Base-by-base conservation (phyloP, 352 stramenopile genomes). In the Phytopythium chamaehyphon region DNA sequence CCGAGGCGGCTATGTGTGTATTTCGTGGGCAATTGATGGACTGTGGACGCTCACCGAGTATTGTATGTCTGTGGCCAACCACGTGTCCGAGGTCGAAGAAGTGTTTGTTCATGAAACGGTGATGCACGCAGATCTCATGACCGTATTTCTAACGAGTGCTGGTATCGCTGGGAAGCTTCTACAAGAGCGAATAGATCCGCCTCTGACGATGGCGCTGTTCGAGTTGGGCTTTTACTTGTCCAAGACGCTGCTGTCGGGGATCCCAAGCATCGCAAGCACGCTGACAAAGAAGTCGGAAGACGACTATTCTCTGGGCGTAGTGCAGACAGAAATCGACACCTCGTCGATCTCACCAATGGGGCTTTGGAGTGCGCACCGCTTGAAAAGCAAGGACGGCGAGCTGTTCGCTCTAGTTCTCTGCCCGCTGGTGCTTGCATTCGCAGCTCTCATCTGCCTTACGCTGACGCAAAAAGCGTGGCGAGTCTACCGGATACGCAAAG, bases 1-100 rank as follows among this genome's bases (percentile, higher is more conserved):
- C 1, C 57, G 71, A 16, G 61, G 65, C 9, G 42, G 65, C 0
- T 51, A 75, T 15, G 61, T 81, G 6, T 57, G 74, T n/a, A 18
- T 66, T 11, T 66, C 67, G 18, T 78, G 69, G 64, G 62, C 54
- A 18, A 59, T 80, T 8, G 67, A 84, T 44, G 58, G 52, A 11
- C 66, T 76, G 40, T 85, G 70, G 73, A 66, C 61, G 1, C 36
- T 83, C 10, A 49, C 61, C 8, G 72, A 80, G 39, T 77, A 79
- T 42, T 73, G 66, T 26, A 61, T 76, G 26, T 60, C 55, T 3
- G 64, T 76, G 4, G 66, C 54, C 2, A 73, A 71, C 19, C 55
- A 60, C 21, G 28, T 67, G 12, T 57, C 57, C 1, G 43, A 38
- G 6, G 55, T 58, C 5, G 61, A 66, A 14, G 45, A 63, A 1